Evolutionary conservation across 2,329 filamentous ascomycete species (phyloP).

Genomic region (Clarireedia hainanense): DNA sequence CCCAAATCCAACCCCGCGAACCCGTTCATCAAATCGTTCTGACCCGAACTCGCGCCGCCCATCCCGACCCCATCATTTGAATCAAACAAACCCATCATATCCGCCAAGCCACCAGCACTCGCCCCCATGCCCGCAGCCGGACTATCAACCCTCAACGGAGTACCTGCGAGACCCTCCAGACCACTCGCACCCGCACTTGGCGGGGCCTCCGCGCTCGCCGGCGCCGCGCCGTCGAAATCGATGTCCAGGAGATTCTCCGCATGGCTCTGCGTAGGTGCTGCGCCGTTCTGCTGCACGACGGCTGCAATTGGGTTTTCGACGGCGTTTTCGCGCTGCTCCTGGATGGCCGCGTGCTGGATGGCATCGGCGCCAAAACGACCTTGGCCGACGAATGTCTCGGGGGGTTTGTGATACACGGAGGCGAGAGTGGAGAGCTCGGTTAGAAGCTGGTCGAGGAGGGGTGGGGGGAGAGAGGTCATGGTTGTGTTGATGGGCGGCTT

Average conservation of each 20-base stretch:
- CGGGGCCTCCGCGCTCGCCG: conserved; percentile 71
- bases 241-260: conserved; percentile 94
- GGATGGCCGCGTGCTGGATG: conserved; percentile 90
- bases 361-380: conserved; percentile 90
- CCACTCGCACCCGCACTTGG: conserved; percentile 41
- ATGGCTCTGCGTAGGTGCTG: conserved; percentile 57
- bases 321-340: conserved; percentile 88
- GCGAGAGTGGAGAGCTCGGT: conserved; percentile 87
- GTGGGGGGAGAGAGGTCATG: conserved; percentile 78
- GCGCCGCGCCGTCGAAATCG: conserved; percentile 87
- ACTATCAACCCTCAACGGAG: conserved; percentile 61
- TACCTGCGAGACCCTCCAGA: conserved; percentile 49
- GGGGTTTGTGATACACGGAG: conserved; percentile 97
- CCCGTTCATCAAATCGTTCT: conserved; percentile 55
- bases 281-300: conserved; percentile 62
- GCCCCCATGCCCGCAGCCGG: conserved; percentile 38
- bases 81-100: conserved; percentile 68
- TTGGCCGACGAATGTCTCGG: conserved; percentile 95
- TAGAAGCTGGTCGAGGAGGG: conserved; percentile 83
- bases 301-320: conserved; percentile 92
- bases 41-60: conserved; percentile 13
- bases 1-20: conserved; percentile 76
- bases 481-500: conserved; percentile 93
- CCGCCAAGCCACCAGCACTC: conserved; percentile 58
- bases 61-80: conserved; percentile 22